Percentiles rank a stretch among this genome's conserved stretches.
Evolutionary conservation across 768 basidiomycete species (phyloP).

Genomic region (Mycena floridula): DNA sequence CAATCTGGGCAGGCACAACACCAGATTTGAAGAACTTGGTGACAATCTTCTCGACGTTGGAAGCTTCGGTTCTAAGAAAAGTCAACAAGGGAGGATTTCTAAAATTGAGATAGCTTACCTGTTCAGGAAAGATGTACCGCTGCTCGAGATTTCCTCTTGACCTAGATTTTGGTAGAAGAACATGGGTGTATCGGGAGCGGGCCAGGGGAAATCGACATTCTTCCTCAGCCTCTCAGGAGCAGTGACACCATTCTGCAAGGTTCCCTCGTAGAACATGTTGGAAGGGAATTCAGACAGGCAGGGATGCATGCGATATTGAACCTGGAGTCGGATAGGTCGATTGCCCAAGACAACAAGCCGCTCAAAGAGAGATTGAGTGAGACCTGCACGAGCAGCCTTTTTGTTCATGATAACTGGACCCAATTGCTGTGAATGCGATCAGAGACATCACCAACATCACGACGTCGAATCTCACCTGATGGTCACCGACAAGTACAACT

Average conservation of each 20-base stretch:
- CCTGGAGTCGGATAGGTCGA: constrained; percentile 95
- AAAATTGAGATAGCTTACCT: constrained; percentile 36
- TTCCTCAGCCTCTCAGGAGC: constrained; percentile 95
- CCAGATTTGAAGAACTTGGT: constrained; percentile 99
- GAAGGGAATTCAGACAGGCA: constrained; percentile 98
- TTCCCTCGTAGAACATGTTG: constrained; percentile 99
- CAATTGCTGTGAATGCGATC: no score
- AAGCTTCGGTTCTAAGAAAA: constrained; percentile 83
- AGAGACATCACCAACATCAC: no score
- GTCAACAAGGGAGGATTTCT: not conserved
- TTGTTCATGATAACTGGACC: constrained; percentile 99
- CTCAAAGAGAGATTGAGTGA: constrained; percentile 97
- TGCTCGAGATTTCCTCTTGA: constrained; percentile 97
- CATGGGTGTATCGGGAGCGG: constrained; percentile 95
- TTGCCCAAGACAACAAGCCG: constrained; percentile 93
- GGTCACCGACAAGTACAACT: constrained; percentile 95
- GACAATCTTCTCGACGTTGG: constrained; percentile 99
- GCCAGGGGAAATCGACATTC: constrained; percentile 99
- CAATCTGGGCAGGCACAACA: constrained; percentile 91
- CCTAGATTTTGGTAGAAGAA: constrained; percentile 99
- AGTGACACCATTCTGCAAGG: constrained; percentile 97
- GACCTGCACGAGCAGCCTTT: constrained; percentile 97
- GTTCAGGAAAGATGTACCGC: constrained; percentile 97
- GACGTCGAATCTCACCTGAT: constrained; percentile 97
- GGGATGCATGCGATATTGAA: constrained; percentile 99